These are phyloP conservation scores for Camelina neglecta DNA, from an alignment of 345 rosid genomes.

Conservation along the genomic window DNA sequence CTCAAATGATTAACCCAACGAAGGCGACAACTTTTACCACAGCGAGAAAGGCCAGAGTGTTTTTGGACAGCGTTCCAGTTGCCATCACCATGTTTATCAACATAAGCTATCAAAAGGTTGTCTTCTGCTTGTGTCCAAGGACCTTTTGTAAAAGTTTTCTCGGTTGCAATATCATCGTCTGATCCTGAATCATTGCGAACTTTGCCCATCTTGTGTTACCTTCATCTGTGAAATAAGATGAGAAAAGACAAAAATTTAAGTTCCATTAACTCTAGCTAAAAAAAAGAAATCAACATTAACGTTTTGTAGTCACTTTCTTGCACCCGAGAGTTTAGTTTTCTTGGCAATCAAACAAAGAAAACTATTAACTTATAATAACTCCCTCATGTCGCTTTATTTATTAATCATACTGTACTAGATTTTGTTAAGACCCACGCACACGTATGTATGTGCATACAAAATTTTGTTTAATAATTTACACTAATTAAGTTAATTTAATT, in stretches of 20 bases:
- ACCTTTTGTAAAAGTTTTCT: slow-evolving; percentile 50
- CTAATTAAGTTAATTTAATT: too few species aligned
- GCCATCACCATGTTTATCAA: slow-evolving; percentile 63
- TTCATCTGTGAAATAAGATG: background rate
- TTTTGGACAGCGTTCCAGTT: slow-evolving; percentile 77
- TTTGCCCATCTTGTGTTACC: slow-evolving; percentile 30
- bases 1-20: slow-evolving; percentile 76
- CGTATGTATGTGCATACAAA: too few species aligned
- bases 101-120: slow-evolving; percentile 54
- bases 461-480: too few species aligned
- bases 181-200: slow-evolving; percentile 30
- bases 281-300: too few species aligned
- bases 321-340: too few species aligned
- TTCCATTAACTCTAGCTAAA: background rate
- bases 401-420: too few species aligned
- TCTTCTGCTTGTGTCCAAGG: slow-evolving; percentile 70
- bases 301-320: too few species aligned
- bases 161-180: background rate
- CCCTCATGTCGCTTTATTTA: too few species aligned
- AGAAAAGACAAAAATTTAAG: background rate
- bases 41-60: slow-evolving; percentile 59
- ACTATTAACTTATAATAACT: too few species aligned
- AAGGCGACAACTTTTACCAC: slow-evolving; percentile 72
- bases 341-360: too few species aligned
- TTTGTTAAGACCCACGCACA: too few species aligned